Percentiles rank a stretch among this genome's conserved stretches.
Conservation (phyloP, 2,329 filamentous ascomycete species). For the Fusarium sacchari region DNA sequence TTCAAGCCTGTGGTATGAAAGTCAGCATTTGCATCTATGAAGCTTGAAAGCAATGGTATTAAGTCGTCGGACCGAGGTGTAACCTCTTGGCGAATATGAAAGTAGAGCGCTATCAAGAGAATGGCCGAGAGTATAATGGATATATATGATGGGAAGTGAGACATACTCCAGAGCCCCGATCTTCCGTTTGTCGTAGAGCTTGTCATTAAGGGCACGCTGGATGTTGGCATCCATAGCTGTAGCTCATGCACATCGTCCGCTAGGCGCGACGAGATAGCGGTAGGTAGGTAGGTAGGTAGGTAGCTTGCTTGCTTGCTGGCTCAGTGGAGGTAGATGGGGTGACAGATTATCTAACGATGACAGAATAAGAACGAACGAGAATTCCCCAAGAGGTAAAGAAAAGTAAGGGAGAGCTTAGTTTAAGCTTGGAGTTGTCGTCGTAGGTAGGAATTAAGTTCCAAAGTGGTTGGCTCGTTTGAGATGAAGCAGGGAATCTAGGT, state of each 20-base stretch:
- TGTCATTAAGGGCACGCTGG: conserved; percentile 93
- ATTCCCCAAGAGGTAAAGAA: not conserved
- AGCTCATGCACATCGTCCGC: conserved; percentile 39
- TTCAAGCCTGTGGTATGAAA: conserved; percentile 73
- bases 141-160: conserved; percentile 10
- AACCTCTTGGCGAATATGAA: not conserved
- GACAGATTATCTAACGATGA: not conserved
- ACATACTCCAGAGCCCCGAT: conserved; percentile 93
- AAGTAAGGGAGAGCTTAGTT: not conserved
- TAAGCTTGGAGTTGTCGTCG: conserved; percentile 19
- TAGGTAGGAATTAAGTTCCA: conserved; percentile 27
- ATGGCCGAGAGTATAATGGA: not conserved
- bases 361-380: not conserved
- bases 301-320: not conserved
- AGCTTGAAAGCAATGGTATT: not conserved
- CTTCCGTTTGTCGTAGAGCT: conserved; percentile 98
- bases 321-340: not conserved
- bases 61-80: conserved; percentile 4
- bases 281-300: not conserved
- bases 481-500: conserved; percentile 24
- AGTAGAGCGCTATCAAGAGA: not conserved
- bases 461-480: conserved; percentile 36
- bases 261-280: conserved; percentile 17
- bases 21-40: conserved; percentile 12
- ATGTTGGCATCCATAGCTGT: conserved; percentile 84